A percentile compares a stretch with the other conserved stretches of the same genome.
These are phyloP conservation scores for Pleurotus cornucopiae DNA, from an alignment of 768 basidiomycete species.

Conservation along the genomic window DNA sequence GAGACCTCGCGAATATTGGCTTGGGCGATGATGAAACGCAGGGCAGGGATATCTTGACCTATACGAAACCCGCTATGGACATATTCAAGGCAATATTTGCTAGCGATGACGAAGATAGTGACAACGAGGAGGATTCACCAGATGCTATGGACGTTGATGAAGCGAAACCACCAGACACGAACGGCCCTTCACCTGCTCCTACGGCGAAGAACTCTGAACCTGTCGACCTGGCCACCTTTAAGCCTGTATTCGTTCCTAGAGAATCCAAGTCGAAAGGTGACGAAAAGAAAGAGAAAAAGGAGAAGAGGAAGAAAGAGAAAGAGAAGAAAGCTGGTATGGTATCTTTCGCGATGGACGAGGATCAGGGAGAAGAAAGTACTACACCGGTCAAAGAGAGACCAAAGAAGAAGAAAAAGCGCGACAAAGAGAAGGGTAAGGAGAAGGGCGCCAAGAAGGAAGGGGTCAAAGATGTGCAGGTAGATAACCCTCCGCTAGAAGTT, in stretches of 20 bases:
- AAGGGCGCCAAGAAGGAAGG: slow-evolving; percentile 28
- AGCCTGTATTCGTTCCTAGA: slow-evolving; percentile 83
- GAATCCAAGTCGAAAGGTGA: slow-evolving; percentile 41
- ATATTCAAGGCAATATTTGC: slow-evolving; percentile 99
- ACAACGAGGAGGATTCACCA: slow-evolving; percentile 50
- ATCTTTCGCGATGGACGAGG: slow-evolving; percentile 77
- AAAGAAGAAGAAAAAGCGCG: slow-evolving; percentile 42
- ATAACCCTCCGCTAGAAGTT: slow-evolving; percentile 52
- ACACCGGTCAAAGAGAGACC: slow-evolving; percentile 31
- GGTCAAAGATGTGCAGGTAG: slow-evolving; percentile 66
- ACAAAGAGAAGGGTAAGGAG: slow-evolving; percentile 27
- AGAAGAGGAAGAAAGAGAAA: slow-evolving; percentile 44
- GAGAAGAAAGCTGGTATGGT: slow-evolving; percentile 48
- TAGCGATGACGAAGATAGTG: slow-evolving; percentile 86
- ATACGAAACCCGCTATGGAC: slow-evolving; percentile 83
- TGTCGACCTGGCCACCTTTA: slow-evolving; percentile 68
- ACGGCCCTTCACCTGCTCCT: slow-evolving; percentile 17
- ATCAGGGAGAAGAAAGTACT: slow-evolving; percentile 26
- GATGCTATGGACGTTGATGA: slow-evolving; percentile 23
- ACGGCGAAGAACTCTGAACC: slow-evolving; percentile 10
- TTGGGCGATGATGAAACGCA: slow-evolving; percentile 91
- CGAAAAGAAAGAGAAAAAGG: slow-evolving; percentile 47
- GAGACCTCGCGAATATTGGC: slow-evolving; percentile 80
- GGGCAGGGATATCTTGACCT: slow-evolving; percentile 83
- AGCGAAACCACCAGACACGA: slow-evolving; percentile 9